Evolutionary conservation across 495 filamentous ascomycete genomes (phyloP), one percentile per base, ranked within the genome.

Genomic region (Xylaria acuta): DNA sequence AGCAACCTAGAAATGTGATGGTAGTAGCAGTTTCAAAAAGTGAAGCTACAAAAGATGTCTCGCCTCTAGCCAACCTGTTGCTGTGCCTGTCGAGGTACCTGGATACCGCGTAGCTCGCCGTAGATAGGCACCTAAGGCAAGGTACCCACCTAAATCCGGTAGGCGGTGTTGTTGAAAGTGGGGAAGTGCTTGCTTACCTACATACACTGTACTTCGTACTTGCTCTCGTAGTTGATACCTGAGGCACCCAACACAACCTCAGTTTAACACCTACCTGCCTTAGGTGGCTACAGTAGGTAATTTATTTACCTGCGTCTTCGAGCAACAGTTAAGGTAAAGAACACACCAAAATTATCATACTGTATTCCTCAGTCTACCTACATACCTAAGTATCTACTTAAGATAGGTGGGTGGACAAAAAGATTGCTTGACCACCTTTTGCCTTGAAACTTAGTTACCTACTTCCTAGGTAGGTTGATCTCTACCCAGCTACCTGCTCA

Each of bases 71-170:
- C n/a, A 25, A 12, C 8, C 22, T 11, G 41, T 27, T 56, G 27
- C 27, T 56, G 56, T n/a, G n/a, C n/a, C n/a, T n/a, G n/a, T n/a
- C n/a, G n/a, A 60, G 22, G 56, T 59, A 59, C 60, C 38, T 64
- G 22, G 2, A 36, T 60, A n/a, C 14, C 14, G 30, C 30, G 45
- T 60, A 38, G 8, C 32, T 36, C 3, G 45, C 20, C n/a, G 47
- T 51, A 51, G n/a, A 6, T 49, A 11, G 47, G 47, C n/a, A 7
- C 41, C 14, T 43, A 3, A 20, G 1, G 18, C 6, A 36, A n/a
- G 22, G n/a, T 30, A 32, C n/a, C 20, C 16, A n/a, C 7, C 25
- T 32, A 1, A 49, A 34, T 51, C 20, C n/a, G 63, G 63, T 45
- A 66, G 63, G 63, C 63, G 63, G 63, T 66, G 63, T 49, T 38